phyloP scores from a whole-genome alignment of 2,329 filamentous ascomycete genomes.

The Knufia fluminis region DNA sequence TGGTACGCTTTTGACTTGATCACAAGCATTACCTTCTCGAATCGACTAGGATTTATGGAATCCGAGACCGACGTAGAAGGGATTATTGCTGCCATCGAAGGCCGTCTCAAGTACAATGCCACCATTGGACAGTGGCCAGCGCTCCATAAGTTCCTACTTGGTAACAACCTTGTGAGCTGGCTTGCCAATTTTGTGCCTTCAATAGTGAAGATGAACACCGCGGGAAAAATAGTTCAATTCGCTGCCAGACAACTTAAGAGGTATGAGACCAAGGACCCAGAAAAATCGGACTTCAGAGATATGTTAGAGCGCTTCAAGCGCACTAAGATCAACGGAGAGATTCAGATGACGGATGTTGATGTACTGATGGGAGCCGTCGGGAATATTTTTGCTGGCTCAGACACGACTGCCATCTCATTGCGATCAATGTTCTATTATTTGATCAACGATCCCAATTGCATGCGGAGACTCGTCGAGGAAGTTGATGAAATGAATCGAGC shows the following conservation, averaged over 20 bases:
- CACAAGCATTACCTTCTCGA: constrained; percentile 7
- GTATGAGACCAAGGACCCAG: constrained; percentile 9
- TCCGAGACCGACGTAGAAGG: constrained; percentile 13
- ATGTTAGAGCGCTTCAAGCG: constrained; percentile 9
- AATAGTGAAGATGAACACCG: constrained; percentile 11
- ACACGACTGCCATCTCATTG: constrained; percentile 17
- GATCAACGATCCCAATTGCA: constrained; percentile 32
- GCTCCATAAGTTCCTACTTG: constrained; percentile 26
- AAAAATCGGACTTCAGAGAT: neutral
- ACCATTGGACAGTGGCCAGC: constrained; percentile 29
- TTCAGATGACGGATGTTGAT: constrained; percentile 9
- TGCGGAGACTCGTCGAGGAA: constrained; percentile 13
- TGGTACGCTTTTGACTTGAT: constrained; percentile 19
- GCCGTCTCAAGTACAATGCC: constrained; percentile 24
- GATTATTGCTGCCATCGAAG: constrained; percentile 16
- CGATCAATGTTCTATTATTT: constrained; percentile 33
- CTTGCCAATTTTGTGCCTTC: constrained; percentile 13
- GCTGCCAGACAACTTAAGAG: constrained; percentile 14
- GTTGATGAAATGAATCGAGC: constrained; percentile 12
- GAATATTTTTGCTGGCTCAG: constrained; percentile 17
- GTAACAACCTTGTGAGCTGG: constrained; percentile 19
- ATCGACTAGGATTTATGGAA: constrained; percentile 14
- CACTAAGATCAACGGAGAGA: constrained; percentile 1
- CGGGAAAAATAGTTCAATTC: constrained; percentile 15
- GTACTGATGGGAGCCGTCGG: constrained; percentile 12